phyloP scores from a whole-genome alignment of 1,284 basidiomycete species.

The Afroboletus lepidellus region DNA sequence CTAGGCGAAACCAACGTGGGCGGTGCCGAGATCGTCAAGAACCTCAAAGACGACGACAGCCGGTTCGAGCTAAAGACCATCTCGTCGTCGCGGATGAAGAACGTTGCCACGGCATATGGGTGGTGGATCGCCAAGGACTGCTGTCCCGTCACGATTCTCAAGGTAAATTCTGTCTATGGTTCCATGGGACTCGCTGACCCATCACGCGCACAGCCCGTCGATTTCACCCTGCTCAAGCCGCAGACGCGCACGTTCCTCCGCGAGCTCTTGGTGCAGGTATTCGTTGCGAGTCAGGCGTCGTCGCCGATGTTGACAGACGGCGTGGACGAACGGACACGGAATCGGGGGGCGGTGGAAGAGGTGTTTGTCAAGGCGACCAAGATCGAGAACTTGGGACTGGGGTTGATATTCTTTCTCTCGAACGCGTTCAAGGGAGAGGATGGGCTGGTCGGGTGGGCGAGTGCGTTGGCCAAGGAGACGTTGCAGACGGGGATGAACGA shows the following conservation, averaged over 20 bases:
- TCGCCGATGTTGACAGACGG: constrained; percentile 56
- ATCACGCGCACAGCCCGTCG: constrained; percentile 63
- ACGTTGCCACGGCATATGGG: constrained; percentile 75
- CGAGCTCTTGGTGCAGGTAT: constrained; percentile 64
- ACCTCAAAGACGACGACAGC: constrained; percentile 47
- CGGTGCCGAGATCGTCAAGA: constrained; percentile 75
- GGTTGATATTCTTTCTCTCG: constrained; percentile 67
- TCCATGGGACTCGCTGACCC: not conserved
- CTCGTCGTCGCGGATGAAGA: constrained; percentile 57
- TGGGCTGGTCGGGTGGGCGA: constrained; percentile 62
- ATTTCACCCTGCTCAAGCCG: constrained; percentile 73
- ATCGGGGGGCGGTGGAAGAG: constrained; percentile 65
- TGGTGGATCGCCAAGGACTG: constrained; percentile 83
- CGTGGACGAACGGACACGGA: constrained; percentile 41
- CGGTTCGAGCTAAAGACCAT: constrained; percentile 55
- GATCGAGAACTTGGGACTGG: constrained; percentile 60
- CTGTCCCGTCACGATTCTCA: constrained; percentile 74
- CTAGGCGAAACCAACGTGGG: constrained; percentile 85
- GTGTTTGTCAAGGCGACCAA: constrained; percentile 69
- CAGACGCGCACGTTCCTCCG: constrained; percentile 65
- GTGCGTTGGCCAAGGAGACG: constrained; percentile 63
- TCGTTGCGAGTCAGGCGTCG: constrained; percentile 70
- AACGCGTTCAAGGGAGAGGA: constrained; percentile 45
- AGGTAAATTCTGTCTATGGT: constrained; percentile 49
- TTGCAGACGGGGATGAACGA: constrained; percentile 61